Evolutionary conservation across 2,329 filamentous ascomycete species (phyloP), one percentile per base, ranked within the genome.

Genomic region (Leptographium galeiforme): DNA sequence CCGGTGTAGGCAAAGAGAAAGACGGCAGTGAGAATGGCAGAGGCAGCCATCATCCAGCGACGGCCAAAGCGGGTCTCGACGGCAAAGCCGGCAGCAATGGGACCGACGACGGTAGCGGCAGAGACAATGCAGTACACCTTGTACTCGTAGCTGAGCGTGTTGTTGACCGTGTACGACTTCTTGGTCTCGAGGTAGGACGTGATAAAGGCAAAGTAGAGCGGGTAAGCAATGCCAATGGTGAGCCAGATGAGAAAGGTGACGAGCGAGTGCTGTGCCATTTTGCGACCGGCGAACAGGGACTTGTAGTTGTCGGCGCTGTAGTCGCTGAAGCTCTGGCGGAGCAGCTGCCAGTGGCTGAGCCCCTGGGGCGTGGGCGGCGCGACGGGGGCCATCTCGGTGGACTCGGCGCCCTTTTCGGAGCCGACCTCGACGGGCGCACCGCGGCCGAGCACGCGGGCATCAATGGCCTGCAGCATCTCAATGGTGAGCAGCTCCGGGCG

Each of bases 81-180:
- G 0, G 89, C 71, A 1, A 75, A 63, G 0, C 84, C 86, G 8
- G 86, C 87, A 2, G 87, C 60, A 0, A 91, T 66, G 0, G 84
- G 85, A 0, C 87, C 56, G 14, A 53, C 50, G 8, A 57, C 48
- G 6, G 47, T 49, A 12, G 52, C 54, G 11, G 54, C 56, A 2
- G 54, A 56, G 14, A 57, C 56, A n/a, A 54, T 53, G 50, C 54
- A 52, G 50, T 57, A 57, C 39, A 89, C 72, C 5, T 79, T 82
- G 69, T 91, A 90, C 12, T 86, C 80, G 65, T 89, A 89, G 0
- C 82, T 87, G 43, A 85, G 69, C 59, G 85, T 84, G 0, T 81
- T 87, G 49, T 80, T 84, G 12, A 75, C 81, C 6, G 85, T 83
- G 19, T 83, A 75, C 2, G 61, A 61, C 49, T 63, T 66, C 51